phyloP scores from a whole-genome alignment of 208 protist species.

The Leishmania gerbilli region DNA sequence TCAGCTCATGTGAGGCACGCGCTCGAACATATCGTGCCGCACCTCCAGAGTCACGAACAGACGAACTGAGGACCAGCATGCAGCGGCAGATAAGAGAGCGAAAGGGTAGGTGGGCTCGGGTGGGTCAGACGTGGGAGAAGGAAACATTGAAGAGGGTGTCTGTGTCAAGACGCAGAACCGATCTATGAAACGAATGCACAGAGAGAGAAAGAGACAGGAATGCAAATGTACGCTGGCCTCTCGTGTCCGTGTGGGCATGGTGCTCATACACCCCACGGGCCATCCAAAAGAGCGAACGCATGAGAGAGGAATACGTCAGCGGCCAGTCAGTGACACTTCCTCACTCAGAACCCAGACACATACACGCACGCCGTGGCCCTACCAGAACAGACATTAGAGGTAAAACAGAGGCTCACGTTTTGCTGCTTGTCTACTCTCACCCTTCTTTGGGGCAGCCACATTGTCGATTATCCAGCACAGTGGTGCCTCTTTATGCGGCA shows the following conservation, averaged over 20 bases:
- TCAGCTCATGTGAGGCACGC: not conserved
- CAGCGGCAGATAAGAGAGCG: conserved; percentile 12
- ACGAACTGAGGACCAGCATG: not conserved
- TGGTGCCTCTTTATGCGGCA: not conserved
- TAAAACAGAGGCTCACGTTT: not conserved
- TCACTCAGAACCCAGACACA: not conserved
- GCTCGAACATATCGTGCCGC: not conserved
- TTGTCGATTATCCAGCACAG: not conserved
- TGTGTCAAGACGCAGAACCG: not conserved
- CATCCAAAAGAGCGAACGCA: not conserved
- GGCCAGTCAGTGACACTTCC: not conserved
- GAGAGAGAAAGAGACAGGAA: not conserved
- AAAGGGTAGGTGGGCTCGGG: not conserved
- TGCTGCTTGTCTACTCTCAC: too few relatives aligned
- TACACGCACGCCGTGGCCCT: not conserved
- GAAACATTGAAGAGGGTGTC: not conserved
- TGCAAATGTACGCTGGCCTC: not conserved
- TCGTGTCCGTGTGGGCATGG: not conserved
- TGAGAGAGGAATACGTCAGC: not conserved
- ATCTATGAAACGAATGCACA: not conserved
- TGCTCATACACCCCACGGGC: not conserved
- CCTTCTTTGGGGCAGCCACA: too few relatives aligned
- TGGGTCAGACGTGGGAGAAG: not conserved
- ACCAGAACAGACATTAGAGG: too few relatives aligned
- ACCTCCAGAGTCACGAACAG: not conserved